These are phyloP conservation scores for Eucalyptus regnans DNA, from an alignment of 345 rosid genomes.

Conservation along the genomic window DNA sequence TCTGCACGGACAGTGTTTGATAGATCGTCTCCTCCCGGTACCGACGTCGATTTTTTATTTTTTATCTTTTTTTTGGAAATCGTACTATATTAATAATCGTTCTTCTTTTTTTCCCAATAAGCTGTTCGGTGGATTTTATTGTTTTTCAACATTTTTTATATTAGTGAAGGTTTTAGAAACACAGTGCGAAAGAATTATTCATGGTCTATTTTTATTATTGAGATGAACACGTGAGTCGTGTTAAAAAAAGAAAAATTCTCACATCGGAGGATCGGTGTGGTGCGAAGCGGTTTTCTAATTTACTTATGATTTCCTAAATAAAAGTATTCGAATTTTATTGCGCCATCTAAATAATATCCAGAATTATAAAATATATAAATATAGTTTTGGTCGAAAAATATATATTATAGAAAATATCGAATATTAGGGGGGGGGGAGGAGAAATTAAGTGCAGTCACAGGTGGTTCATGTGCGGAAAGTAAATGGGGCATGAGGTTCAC, in stretches of 20 bases:
- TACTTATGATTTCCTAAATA: neutral
- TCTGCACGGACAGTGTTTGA: neutral
- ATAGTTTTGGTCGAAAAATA: no score
- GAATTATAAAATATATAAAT: neutral
- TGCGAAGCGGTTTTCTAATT: no score
- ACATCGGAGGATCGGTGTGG: fast-evolving
- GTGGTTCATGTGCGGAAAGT: neutral
- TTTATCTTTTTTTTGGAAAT: neutral
- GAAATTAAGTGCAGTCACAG: neutral
- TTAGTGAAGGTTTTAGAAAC: neutral
- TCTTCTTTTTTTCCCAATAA: neutral
- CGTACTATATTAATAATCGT: neutral
- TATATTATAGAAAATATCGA: neutral
- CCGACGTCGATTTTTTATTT: neutral
- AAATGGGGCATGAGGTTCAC: neutral
- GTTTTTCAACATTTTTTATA: neutral
- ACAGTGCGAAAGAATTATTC: no score
- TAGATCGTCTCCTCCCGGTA: neutral
- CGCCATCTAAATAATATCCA: neutral
- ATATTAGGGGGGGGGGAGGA: neutral
- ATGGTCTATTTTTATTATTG: neutral
- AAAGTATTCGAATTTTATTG: neutral
- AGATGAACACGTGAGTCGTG: neutral
- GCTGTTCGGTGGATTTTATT: neutral
- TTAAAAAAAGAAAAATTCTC: neutral